Evolutionary conservation across 345 rosid genomes (phyloP).

Genomic region (Eucalyptus marginata): DNA sequence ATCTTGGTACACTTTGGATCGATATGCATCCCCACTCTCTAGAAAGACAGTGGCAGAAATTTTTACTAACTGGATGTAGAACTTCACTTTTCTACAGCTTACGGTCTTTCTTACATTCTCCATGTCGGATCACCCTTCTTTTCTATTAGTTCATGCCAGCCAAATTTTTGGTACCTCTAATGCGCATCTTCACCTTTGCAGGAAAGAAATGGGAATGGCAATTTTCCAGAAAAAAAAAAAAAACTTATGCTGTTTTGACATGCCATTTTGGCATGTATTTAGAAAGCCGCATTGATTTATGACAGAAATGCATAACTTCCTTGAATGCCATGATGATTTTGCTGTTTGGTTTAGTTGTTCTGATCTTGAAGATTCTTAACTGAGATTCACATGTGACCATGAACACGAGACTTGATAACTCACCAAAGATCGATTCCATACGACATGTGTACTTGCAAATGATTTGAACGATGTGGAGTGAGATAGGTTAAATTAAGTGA

Average conservation of each 20-base stretch:
- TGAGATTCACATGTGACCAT: neutral
- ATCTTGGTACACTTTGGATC: neutral
- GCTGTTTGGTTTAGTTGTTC: neutral
- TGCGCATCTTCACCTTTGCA: conserved; percentile 10
- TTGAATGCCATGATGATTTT: neutral
- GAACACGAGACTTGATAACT: neutral
- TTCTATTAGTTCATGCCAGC: neutral
- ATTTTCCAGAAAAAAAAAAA: neutral
- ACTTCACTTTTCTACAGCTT: neutral
- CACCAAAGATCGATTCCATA: neutral
- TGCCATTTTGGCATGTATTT: neutral
- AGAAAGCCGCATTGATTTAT: neutral
- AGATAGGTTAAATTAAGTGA: neutral
- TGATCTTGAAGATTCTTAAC: neutral
- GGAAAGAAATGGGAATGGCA: conserved; percentile 75
- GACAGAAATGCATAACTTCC: neutral
- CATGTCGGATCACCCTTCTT: neutral
- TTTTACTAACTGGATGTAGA: neutral
- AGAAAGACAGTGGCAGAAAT: neutral
- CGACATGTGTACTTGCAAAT: neutral
- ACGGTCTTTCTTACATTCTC: neutral
- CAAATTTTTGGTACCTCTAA: neutral
- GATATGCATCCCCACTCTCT: neutral
- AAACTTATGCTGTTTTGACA: neutral
- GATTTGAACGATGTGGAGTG: neutral